A percentile compares a stretch with the other conserved stretches of the same genome.
phyloP scores from a whole-genome alignment of 129 eudicot genomes.

The Chrysanthemum lavandulifolium region DNA sequence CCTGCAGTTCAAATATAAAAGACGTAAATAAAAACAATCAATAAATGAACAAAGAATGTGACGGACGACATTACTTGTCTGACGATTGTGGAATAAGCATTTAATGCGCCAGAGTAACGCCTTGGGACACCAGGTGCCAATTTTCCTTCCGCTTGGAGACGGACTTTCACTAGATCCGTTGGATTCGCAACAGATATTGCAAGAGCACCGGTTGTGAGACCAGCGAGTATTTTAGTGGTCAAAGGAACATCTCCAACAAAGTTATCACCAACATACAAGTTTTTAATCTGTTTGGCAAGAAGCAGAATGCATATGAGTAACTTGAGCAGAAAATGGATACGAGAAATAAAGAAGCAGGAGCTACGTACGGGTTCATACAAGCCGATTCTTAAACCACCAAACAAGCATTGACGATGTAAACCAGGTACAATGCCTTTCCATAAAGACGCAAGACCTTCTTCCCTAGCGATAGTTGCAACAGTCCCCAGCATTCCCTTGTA shows the following conservation, averaged over 20 bases:
- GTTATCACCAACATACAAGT: slow-evolving; percentile 70
- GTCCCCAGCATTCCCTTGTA: slow-evolving; percentile 81
- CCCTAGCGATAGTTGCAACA: slow-evolving; percentile 85
- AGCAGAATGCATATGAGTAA: background rate
- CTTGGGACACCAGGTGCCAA: slow-evolving; percentile 79
- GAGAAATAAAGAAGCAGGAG: background rate
- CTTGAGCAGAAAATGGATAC: background rate
- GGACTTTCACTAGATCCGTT: slow-evolving; percentile 81
- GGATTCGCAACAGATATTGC: slow-evolving; percentile 77
- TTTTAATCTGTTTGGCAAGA: slow-evolving; percentile 50
- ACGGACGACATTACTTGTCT: slow-evolving; percentile 55
- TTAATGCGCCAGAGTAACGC: slow-evolving; percentile 82
- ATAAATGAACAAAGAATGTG: background rate
- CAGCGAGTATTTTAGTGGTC: slow-evolving; percentile 80
- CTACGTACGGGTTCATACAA: slow-evolving; percentile 75
- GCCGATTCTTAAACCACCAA: slow-evolving; percentile 89
- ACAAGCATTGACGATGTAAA: slow-evolving; percentile 80
- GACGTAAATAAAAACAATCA: slow-evolving; percentile 5
- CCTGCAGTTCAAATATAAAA: slow-evolving; percentile 32
- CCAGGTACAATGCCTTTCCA: slow-evolving; percentile 98
- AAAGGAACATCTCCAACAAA: slow-evolving; percentile 85
- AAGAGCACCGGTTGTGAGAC: slow-evolving; percentile 81
- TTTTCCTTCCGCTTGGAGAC: slow-evolving; percentile 91
- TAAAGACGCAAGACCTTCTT: slow-evolving; percentile 76
- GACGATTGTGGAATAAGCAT: slow-evolving; percentile 78